phyloP scores from a whole-genome alignment of 169 alveolate genomes.

The Eimeria mitis region DNA sequence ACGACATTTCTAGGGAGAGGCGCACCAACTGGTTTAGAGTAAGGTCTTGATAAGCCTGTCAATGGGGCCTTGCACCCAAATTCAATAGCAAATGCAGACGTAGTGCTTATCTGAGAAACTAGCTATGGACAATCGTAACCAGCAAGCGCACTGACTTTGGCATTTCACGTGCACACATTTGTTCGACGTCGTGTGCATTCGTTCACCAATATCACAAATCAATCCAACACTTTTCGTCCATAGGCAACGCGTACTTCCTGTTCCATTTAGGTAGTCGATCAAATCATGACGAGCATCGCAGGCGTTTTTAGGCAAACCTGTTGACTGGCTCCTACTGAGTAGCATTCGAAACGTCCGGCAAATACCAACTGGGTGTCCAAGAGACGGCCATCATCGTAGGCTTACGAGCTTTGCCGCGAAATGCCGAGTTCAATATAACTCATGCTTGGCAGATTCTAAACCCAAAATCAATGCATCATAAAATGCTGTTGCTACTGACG shows the following conservation, averaged over 20 bases:
- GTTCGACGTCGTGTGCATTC: not conserved
- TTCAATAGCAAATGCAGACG: no score
- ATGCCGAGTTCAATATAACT: not conserved
- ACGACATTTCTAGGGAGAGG: not conserved
- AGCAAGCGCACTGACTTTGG: not conserved
- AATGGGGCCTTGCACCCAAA: not conserved
- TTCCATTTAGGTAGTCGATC: not conserved
- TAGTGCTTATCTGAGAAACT: not conserved
- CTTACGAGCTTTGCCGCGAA: not conserved
- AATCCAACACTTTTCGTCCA: not conserved
- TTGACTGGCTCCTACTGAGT: no score
- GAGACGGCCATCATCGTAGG: no score
- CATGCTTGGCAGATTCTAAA: not conserved
- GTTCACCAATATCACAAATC: not conserved
- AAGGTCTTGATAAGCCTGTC: not conserved
- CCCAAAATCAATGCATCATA: no score
- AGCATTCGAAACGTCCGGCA: no score
- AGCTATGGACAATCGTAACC: not conserved
- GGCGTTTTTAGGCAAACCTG: no score
- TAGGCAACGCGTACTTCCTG: not conserved
- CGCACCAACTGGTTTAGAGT: not conserved
- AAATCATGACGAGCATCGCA: not conserved
- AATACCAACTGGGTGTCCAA: no score
- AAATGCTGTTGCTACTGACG: not conserved
- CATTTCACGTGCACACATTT: not conserved